Evolutionary conservation across 2,329 filamentous ascomycete genomes (phyloP).

Genomic region (Botrytis medusae): DNA sequence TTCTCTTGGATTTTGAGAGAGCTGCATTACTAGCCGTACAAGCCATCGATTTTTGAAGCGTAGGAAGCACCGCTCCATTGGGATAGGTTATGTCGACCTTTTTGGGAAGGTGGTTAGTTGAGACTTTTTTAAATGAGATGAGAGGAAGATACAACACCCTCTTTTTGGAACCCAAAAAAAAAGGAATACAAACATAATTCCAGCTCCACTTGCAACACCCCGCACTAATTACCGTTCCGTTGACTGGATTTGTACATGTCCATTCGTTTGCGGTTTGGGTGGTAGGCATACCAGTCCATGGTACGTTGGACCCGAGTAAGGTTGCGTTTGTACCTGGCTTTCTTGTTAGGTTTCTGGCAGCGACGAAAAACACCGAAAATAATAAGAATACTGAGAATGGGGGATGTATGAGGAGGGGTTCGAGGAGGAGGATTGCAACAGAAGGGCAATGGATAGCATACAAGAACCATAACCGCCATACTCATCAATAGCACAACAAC

Average conservation of each 20-base stretch:
- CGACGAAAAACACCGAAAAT: background rate
- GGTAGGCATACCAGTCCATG: slow-evolving; percentile 5
- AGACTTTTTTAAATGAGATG: background rate
- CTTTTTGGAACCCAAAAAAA: background rate
- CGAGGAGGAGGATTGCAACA: background rate
- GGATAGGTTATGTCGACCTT: background rate
- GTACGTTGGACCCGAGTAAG: background rate
- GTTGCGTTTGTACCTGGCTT: slow-evolving; percentile 12
- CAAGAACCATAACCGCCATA: slow-evolving; percentile 1
- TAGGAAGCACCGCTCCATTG: background rate
- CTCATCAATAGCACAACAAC: slow-evolving; percentile 3
- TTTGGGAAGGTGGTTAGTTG: background rate
- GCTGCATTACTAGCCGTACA: slow-evolving; percentile 14
- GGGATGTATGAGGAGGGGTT: no score
- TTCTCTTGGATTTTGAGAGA: background rate
- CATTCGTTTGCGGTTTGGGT: slow-evolving; percentile 15
- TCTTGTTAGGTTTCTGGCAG: background rate
- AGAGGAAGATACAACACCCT: background rate
- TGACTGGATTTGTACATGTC: background rate
- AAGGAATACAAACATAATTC: background rate
- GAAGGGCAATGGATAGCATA: background rate
- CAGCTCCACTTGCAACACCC: slow-evolving; percentile 7
- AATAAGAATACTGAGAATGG: no score
- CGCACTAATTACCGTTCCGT: background rate
- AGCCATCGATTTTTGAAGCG: slow-evolving; percentile 9